phyloP scores from a whole-genome alignment of 139 green algal species.

The Coelastrella sp. region DNA sequence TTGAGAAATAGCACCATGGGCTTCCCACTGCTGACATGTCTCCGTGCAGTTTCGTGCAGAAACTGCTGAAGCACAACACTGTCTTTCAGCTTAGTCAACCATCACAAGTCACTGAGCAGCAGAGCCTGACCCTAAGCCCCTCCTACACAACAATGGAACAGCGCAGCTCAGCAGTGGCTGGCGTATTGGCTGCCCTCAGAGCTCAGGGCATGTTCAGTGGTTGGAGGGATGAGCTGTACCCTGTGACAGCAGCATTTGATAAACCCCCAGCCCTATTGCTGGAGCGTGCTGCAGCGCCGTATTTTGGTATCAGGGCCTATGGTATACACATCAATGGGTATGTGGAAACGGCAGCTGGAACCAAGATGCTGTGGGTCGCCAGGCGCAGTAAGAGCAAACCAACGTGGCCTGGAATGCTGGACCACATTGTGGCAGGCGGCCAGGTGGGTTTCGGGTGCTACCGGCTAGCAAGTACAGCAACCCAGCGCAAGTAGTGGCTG shows the following conservation, averaged over 20 bases:
- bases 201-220: conserved; percentile 78
- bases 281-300: conserved; percentile 88
- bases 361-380: conserved; percentile 88
- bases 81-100: conserved; percentile 56
- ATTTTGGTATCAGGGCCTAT: conserved; percentile 91
- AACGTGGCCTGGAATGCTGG: conserved; percentile 95
- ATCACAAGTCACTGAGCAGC: background rate
- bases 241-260: conserved; percentile 79
- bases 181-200: background rate
- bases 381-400: conserved; percentile 80
- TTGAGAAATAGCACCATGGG: too few relatives aligned
- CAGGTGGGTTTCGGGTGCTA: conserved; percentile 61
- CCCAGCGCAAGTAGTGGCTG: background rate
- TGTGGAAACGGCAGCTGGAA: conserved; percentile 53
- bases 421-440: conserved; percentile 96
- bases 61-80: conserved; percentile 55
- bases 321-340: conserved; percentile 96
- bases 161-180: conserved; percentile 65
- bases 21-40: background rate
- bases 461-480: background rate
- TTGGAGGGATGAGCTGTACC: conserved; percentile 96
- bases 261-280: conserved; percentile 78
- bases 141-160: conserved; percentile 58
- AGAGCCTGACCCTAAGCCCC: background rate
- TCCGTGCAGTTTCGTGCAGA: conserved; percentile 65